phyloP scores from a whole-genome alignment of 768 basidiomycete species.

The Mycena haematopus region DNA sequence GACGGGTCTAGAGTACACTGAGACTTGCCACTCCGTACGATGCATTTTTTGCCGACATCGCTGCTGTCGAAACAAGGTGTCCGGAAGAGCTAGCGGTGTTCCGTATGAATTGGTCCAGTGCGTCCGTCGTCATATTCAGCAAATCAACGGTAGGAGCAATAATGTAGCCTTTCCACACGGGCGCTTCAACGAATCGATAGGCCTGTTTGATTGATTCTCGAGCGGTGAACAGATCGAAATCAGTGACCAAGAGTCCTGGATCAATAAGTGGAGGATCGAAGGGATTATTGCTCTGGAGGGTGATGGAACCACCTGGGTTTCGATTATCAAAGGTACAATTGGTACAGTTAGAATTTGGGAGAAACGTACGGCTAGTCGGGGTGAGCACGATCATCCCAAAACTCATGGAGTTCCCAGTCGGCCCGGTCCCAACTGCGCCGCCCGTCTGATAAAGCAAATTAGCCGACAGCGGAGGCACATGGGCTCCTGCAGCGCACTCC shows the following conservation, averaged over 20 bases:
- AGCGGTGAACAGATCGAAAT: constrained; percentile 31
- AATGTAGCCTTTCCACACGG: constrained; percentile 38
- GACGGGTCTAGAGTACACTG: constrained; percentile 2
- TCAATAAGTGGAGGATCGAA: too few species aligned
- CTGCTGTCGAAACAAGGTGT: constrained; percentile 39
- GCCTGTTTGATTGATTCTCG: constrained; percentile 36
- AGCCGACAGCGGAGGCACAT: neutral
- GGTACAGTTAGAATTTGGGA: neutral
- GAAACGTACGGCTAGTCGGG: constrained; percentile 17
- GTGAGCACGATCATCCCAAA: constrained; percentile 1
- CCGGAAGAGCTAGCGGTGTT: constrained; percentile 29
- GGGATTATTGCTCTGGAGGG: constrained; percentile 37
- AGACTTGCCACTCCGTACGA: constrained; percentile 36
- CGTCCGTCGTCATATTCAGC: too few species aligned
- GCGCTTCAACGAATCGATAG: constrained; percentile 33
- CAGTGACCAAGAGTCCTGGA: too few species aligned
- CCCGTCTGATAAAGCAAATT: constrained; percentile 8
- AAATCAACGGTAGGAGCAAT: constrained; percentile 31
- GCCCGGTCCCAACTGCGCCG: constrained; percentile 1
- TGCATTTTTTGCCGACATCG: constrained; percentile 41
- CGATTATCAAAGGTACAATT: neutral
- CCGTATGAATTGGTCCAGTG: constrained; percentile 33
- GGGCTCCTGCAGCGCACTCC: neutral
- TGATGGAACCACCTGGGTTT: constrained; percentile 34
- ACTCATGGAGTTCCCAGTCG: constrained; percentile 8